Percentiles rank a stretch among this genome's conserved stretches.
These are phyloP conservation scores for Polymyxa betae DNA, from an alignment of 208 protist genomes.

Conservation along the genomic window DNA sequence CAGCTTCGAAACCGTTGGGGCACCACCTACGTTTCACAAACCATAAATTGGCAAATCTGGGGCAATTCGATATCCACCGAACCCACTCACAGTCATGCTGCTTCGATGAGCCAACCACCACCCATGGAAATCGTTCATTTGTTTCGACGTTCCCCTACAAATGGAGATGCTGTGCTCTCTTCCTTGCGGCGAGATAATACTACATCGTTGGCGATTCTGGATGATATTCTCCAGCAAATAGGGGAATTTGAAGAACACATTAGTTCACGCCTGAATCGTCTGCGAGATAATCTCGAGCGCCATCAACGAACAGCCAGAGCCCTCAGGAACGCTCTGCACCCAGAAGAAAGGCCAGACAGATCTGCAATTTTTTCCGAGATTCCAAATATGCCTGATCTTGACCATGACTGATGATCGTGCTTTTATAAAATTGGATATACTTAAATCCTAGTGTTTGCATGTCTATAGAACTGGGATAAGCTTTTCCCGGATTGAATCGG, in stretches of 20 bases:
- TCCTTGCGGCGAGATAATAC: background rate
- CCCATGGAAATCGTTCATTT: background rate
- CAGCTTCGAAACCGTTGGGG: no score
- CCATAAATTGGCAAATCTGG: no score
- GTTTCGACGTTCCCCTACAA: background rate
- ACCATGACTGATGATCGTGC: background rate
- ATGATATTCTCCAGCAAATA: no score
- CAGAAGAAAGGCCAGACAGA: background rate
- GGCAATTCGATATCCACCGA: no score
- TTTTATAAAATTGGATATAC: background rate
- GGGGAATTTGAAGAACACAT: background rate
- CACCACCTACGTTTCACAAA: no score
- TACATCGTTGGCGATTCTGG: background rate
- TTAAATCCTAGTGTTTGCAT: background rate
- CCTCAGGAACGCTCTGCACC: background rate
- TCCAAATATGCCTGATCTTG: background rate
- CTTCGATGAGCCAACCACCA: background rate
- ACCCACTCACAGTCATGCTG: no score
- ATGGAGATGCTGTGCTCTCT: background rate
- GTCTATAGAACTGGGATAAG: background rate
- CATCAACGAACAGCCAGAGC: background rate
- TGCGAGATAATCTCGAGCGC: background rate
- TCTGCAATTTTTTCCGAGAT: background rate
- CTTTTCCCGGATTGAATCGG: background rate
- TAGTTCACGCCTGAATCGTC: background rate